These are phyloP conservation scores for Aristolochia californica DNA, from an alignment of 164 flowering plant genomes.

Conservation along the genomic window DNA sequence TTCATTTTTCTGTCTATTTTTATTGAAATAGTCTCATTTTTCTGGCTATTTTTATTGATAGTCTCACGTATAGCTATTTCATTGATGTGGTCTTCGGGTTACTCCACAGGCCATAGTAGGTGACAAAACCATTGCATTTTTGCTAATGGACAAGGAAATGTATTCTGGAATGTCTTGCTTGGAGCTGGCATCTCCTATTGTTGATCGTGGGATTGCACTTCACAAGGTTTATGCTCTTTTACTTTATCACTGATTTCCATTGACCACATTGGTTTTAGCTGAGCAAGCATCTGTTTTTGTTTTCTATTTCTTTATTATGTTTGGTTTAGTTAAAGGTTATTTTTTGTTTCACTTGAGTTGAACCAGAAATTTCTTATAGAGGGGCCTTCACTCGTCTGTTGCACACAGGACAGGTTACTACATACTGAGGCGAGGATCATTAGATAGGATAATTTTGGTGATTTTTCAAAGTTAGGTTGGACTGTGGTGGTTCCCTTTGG, in stretches of 20 bases:
- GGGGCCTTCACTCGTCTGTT: no score
- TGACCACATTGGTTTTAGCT: no score
- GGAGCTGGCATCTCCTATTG: constrained; percentile 54
- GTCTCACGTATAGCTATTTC: background rate
- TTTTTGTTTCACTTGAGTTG: background rate
- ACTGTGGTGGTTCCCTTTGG: no score
- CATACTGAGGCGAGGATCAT: no score
- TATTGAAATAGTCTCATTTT: background rate
- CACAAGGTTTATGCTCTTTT: constrained; percentile 63
- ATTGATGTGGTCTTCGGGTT: constrained; percentile 1
- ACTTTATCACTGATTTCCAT: background rate
- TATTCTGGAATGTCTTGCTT: constrained; percentile 88
- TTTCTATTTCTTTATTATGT: no score
- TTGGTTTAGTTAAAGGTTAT: background rate
- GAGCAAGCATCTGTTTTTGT: no score
- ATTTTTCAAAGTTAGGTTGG: no score
- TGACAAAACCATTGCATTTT: constrained; percentile 84
- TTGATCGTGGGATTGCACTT: constrained; percentile 93
- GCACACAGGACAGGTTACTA: no score
- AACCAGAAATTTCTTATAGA: no score
- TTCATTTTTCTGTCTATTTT: no score
- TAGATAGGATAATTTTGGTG: no score
- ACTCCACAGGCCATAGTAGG: constrained; percentile 79
- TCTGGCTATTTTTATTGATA: background rate
- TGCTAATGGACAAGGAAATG: constrained; percentile 94